Evolutionary conservation across 139 green algal genomes (phyloP).

Genomic region (Spirogloea muscicola): DNA sequence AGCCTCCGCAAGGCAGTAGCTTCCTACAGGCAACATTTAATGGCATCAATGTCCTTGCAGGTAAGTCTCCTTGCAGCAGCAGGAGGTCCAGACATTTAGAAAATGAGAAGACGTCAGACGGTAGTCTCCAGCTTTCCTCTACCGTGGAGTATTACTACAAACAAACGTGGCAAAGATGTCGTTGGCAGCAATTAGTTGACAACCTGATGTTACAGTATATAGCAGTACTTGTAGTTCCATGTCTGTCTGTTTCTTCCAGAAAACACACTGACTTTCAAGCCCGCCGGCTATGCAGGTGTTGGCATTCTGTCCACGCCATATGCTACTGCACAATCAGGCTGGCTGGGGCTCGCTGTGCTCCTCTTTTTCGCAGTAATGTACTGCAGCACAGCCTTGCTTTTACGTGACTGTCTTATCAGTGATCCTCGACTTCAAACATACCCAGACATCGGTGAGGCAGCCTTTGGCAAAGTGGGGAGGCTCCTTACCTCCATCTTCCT

Average conservation of each 20-base stretch:
- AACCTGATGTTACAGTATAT: background rate
- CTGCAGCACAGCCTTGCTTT: constrained; percentile 41
- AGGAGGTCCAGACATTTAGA: background rate
- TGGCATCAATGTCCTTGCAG: constrained; percentile 10
- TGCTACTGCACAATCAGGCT: constrained; percentile 18
- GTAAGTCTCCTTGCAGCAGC: constrained; percentile 3
- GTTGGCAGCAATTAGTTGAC: background rate
- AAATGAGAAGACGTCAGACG: background rate
- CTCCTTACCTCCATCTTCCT: constrained; percentile 17
- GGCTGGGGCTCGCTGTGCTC: constrained; percentile 30
- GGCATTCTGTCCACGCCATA: constrained; percentile 47
- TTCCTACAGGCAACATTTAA: constrained; percentile 19
- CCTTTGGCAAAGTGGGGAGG: constrained; percentile 27
- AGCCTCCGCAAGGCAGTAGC: constrained; percentile 5
- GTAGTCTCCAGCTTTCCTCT: background rate
- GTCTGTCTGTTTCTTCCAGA: background rate
- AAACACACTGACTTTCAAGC: background rate
- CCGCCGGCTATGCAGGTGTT: constrained; percentile 20
- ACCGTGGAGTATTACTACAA: background rate
- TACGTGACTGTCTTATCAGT: constrained; percentile 28
- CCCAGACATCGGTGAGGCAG: constrained; percentile 39
- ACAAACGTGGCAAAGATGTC: too few species aligned
- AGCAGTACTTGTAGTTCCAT: background rate
- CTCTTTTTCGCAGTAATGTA: constrained; percentile 25
- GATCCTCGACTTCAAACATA: constrained; percentile 25